These are phyloP conservation scores for Podosphaera leucotricha DNA, from an alignment of 2,329 filamentous ascomycete genomes.

Conservation along the genomic window DNA sequence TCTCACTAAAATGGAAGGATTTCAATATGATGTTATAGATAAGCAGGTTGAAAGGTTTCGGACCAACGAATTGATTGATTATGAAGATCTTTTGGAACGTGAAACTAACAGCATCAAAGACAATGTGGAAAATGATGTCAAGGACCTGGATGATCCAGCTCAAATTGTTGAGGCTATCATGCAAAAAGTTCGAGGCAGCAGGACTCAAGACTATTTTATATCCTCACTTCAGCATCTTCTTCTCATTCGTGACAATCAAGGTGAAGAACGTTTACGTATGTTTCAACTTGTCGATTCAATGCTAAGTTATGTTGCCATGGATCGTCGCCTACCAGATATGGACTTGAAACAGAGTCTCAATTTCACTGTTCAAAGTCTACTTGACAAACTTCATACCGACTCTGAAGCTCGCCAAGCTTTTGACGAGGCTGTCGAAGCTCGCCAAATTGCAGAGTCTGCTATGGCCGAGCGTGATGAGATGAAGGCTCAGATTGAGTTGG, in stretches of 20 bases:
- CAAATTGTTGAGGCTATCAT: constrained; percentile 92
- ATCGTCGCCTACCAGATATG: constrained; percentile 82
- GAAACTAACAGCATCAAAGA: constrained; percentile 84
- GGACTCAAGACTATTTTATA: constrained; percentile 84
- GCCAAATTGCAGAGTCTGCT: constrained; percentile 83
- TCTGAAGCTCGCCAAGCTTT: constrained; percentile 78
- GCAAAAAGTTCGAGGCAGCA: constrained; percentile 56
- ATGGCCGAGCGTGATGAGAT: constrained; percentile 94
- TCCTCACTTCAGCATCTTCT: constrained; percentile 89
- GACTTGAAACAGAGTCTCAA: constrained; percentile 94
- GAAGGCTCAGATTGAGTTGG: constrained; percentile 66
- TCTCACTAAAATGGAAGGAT: constrained; percentile 87
- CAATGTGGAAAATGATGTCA: constrained; percentile 39
- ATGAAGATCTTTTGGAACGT: constrained; percentile 84
- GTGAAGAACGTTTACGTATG: constrained; percentile 78
- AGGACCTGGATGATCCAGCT: constrained; percentile 75
- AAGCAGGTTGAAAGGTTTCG: constrained; percentile 92
- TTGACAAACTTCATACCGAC: constrained; percentile 92
- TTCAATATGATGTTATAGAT: constrained; percentile 95
- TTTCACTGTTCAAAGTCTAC: constrained; percentile 83
- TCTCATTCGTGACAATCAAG: constrained; percentile 73
- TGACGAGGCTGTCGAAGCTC: constrained; percentile 73
- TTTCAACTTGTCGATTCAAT: constrained; percentile 98
- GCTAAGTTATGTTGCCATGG: constrained; percentile 98
- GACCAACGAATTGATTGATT: constrained; percentile 89